Base-by-base conservation (phyloP, 352 stramenopile genomes). In the Globisporangium carolinianum region DNA sequence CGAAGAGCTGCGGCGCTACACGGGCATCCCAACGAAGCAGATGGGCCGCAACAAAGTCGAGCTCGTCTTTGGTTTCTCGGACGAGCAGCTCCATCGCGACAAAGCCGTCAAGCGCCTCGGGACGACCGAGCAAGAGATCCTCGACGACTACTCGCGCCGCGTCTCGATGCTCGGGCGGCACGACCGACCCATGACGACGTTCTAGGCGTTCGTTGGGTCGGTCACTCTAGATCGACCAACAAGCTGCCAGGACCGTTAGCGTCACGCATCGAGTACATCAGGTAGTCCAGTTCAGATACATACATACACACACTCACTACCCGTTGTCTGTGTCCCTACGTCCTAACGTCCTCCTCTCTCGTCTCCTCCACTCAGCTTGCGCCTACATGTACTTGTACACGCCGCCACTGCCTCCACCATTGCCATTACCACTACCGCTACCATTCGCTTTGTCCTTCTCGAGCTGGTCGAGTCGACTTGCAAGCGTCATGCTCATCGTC, bases 401-500 rank as follows among this genome's bases (percentile, higher is more conserved):
- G 45, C 65, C 17, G n/a, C 43, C 12, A 48, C 12, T 24, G n/a
- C 43, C 43, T 7, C 17, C 24, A 12, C 45, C 45, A 17, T 24
- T 49, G 45, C 45, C 17, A 43, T 12, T 12, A 43, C 39, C 39
- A 49, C 45, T 12, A 17, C 45, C 45, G 24, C n/a, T 49, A n/a
- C 45, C 8, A 5, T 15, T 55, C 55, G 52, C 71, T 58, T 74
- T 84, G 50, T 89, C 76, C 57, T 88, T 84, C 51, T 91, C 81
- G 51, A 91, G 65, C 49, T 87, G 76, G 60, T 91, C 81, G 6
- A 91, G 72, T 53, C 86, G 86, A 68, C 73, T 89, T 53, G 75
- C 77, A 39, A 91, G 77, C 15, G 76, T 67, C 38, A 78, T 66
- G 17, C 52, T 18, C 63, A 78, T 66, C 14, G 47, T 18, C 63